phyloP scores from a whole-genome alignment of 768 basidiomycete genomes.

The Kwoniella europaea region DNA sequence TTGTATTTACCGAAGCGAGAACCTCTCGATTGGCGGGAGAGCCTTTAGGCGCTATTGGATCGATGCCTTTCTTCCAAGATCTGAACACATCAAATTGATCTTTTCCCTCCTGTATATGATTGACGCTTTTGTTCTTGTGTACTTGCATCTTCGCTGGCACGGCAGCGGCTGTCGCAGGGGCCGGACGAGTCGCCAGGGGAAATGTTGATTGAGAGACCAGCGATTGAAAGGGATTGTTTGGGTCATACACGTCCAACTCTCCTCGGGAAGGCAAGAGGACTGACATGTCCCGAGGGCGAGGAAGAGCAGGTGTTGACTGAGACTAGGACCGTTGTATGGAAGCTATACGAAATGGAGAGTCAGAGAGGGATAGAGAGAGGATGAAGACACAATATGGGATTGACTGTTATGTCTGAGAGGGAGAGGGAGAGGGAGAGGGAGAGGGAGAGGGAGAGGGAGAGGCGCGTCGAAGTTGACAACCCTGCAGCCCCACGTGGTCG shows the following conservation, averaged over 20 bases:
- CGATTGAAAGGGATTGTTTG: not conserved
- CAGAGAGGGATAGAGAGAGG: not conserved
- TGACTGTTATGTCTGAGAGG: not conserved
- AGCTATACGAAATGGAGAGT: no score
- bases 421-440: not conserved
- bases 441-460: not conserved
- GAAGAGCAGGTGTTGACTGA: not conserved
- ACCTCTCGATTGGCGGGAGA: slow-evolving; percentile 7
- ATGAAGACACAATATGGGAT: not conserved
- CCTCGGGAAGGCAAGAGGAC: slow-evolving; percentile 9
- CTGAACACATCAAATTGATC: slow-evolving; percentile 7
- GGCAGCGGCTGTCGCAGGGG: not conserved
- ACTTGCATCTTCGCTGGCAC: not conserved
- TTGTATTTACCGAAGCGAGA: slow-evolving; percentile 22
- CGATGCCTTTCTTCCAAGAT: slow-evolving; percentile 14
- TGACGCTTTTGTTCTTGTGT: not conserved
- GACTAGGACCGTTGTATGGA: no score
- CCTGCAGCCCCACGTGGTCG: not conserved
- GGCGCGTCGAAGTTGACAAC: not conserved
- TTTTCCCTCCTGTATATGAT: not conserved
- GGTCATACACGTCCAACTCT: slow-evolving; percentile 1
- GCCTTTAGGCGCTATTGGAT: not conserved
- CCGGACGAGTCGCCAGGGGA: not conserved
- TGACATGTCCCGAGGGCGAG: slow-evolving; percentile 13
- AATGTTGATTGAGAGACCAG: not conserved